Evolutionary conservation across 225 moss, liverwort and hornwort species (phyloP), one percentile per base, ranked within the genome.

Genomic region (Anthoceros angustus): DNA sequence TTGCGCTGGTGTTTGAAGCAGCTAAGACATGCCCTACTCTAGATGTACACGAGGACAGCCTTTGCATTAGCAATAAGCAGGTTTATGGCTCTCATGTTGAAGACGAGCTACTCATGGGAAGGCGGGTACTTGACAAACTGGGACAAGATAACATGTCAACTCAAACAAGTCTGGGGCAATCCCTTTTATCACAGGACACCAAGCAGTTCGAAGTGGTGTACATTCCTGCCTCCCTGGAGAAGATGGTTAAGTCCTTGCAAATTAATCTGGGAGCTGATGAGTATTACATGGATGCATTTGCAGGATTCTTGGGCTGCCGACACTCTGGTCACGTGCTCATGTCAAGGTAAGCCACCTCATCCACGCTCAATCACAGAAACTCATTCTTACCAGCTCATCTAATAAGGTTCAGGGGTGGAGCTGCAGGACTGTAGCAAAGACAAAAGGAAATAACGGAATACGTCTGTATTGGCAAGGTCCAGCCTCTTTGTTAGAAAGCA

Each of bases 211-310:
- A 63, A 64, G 89, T 74, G 50, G 77, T 92, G 18, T 76, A 78
- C 65, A 82, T 98, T 64, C 80, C 98, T 66, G 82, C 82, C 42
- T 76, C 73, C 79, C 69, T 68, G 65, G 80, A 84, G 24, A 77
- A 62, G 66, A 78, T 77, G 32, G 75, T 83, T 12, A 72, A 45
- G 50, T 72, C 75, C 18, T 66, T 79, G 66, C 61, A 68, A 66
- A 62, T 89, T 60, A 74, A 72, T 62, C 74, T 87, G 63, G 32
- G 67, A 68, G 63, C 77, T 26, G 81, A 82, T 39, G 68, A 73
- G 42, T 98, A 89, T 70, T 89, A 89, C 64, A 62, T 98, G 77
- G 92, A 98, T 69, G 71, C 79, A 61, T 76, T 98, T 67, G 98
- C 92, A 39, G 75, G 72, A 62, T 75, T 76, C 74, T 78, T 98